Percentiles rank a stretch among this genome's conserved stretches.
Evolutionary conservation across 768 basidiomycete genomes (phyloP).

Genomic region (Lactifluus pinguis): DNA sequence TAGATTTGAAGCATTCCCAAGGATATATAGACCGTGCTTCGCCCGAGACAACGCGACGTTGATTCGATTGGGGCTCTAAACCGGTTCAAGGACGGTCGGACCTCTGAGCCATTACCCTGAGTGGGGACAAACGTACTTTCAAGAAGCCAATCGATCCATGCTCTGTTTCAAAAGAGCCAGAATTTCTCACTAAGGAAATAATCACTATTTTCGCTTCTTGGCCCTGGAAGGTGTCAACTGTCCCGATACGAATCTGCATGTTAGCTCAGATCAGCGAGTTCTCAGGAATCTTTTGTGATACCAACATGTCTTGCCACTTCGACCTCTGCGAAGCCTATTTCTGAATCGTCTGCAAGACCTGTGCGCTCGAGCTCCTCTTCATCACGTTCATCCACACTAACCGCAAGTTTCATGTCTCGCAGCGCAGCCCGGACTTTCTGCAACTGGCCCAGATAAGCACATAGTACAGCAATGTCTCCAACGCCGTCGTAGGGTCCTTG

Average conservation of each 20-base stretch:
- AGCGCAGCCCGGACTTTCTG: slow-evolving; percentile 37
- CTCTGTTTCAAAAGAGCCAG: slow-evolving; percentile 38
- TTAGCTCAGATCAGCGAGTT: not conserved
- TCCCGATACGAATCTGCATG: slow-evolving; percentile 54
- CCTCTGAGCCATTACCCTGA: slow-evolving; percentile 23
- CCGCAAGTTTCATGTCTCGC: slow-evolving; percentile 37
- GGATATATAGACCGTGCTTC: slow-evolving; percentile 60
- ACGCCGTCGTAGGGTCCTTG: slow-evolving; percentile 40
- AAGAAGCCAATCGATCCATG: slow-evolving; percentile 55
- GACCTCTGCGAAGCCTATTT: slow-evolving; percentile 36
- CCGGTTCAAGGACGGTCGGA: slow-evolving; percentile 7
- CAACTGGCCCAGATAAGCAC: slow-evolving; percentile 46
- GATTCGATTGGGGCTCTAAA: slow-evolving; percentile 28
- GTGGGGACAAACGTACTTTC: slow-evolving; percentile 38
- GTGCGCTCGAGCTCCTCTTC: slow-evolving; percentile 48
- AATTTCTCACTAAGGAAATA: slow-evolving; percentile 65
- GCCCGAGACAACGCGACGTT: slow-evolving; percentile 67
- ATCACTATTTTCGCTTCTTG: slow-evolving; percentile 68
- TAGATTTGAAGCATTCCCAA: slow-evolving; percentile 57
- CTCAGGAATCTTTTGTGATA: not conserved
- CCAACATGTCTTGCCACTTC: slow-evolving; percentile 45
- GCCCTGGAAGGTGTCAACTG: slow-evolving; percentile 74
- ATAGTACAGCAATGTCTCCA: slow-evolving; percentile 47
- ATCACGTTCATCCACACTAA: slow-evolving; percentile 64
- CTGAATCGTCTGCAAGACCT: slow-evolving; percentile 35